Evolutionary conservation across 2,329 filamentous ascomycete genomes (phyloP), one percentile per base, ranked within the genome.

Genomic region (Claviceps purpurea): DNA sequence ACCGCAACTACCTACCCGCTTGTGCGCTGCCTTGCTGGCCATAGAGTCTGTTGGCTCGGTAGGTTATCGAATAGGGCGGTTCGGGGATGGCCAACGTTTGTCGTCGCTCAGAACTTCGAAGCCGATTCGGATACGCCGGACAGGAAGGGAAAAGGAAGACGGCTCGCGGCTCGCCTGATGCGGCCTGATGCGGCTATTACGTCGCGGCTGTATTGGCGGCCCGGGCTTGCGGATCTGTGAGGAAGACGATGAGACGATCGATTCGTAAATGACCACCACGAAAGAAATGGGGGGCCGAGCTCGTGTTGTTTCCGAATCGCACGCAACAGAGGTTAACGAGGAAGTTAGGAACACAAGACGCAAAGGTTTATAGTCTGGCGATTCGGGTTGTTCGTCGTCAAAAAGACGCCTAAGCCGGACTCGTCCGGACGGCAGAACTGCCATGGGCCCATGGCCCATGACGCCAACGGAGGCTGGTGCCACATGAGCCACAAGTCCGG

Each of bases 11-110:
- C 78, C 60, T 72, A 83, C 82, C 64, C 84, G 78, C 70, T 85
- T 87, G 68, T 81, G 81, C 20, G 84, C 84, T 59, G 84, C 82
- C 65, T 82, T 82, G 62, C 80, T 86, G 49, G 84, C 83, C 84
- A 87, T 87, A 57, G 53, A 34, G 65, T 48, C 54, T 39, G 24
- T n/a, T 42, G 34, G 26, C 5, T 18, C 8, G 13, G 16, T 11
- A 11, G 30, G 30, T 34, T 34, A 1, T 34, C 30, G 30, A 34
- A 34, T 34, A 34, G 10, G 30, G 30, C 30, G 30, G 10, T 34
- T 14, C 16, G 26, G 22, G n/a, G 34, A 18, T 14, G 30, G 42
- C 16, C 42, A 22, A 43, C 2, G 20, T 43, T 34, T 16, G 20
- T 34, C 18, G 43, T 40, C n/a, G 16, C 30, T 34, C 30, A 11